These are phyloP conservation scores for barrel medic (Medicago truncatula) DNA, from an alignment of 306 rosid genomes.

Conservation along the genomic window DNA sequence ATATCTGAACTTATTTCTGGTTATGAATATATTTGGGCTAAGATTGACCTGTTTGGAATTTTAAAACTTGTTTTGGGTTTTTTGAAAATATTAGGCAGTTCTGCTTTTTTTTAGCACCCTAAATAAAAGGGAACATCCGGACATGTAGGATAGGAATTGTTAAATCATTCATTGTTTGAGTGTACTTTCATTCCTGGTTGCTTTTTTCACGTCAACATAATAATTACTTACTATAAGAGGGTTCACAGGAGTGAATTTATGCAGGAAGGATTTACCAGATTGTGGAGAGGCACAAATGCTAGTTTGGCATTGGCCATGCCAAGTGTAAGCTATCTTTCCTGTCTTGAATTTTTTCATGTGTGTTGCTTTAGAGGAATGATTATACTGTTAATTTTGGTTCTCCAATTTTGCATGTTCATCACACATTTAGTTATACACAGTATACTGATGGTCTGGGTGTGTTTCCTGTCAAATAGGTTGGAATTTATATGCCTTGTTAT, in stretches of 20 bases:
- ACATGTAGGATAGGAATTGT: not conserved
- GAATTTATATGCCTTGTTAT: slow-evolving; percentile 97
- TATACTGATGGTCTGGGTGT: slow-evolving; percentile 42
- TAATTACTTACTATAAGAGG: slow-evolving; percentile 42
- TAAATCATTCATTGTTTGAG: slow-evolving; percentile 9
- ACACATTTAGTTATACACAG: slow-evolving; percentile 11
- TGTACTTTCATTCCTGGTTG: not conserved
- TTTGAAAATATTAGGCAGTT: not conserved
- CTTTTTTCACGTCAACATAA: not conserved
- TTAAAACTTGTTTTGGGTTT: not conserved
- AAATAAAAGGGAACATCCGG: not conserved
- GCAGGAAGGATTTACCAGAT: slow-evolving; percentile 90
- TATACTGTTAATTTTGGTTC: slow-evolving; percentile 16
- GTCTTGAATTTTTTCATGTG: slow-evolving; percentile 19
- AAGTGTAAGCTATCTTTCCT: slow-evolving; percentile 66
- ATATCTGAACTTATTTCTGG: slow-evolving; percentile 3
- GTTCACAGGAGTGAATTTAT: slow-evolving; percentile 55
- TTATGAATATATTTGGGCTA: not conserved
- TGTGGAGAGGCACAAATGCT: slow-evolving; percentile 97
- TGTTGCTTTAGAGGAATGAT: slow-evolving; percentile 12
- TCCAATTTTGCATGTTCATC: slow-evolving; percentile 14
- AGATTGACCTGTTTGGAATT: not conserved
- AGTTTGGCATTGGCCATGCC: slow-evolving; percentile 96
- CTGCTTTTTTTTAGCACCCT: not conserved
- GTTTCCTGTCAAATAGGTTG: slow-evolving; percentile 65